Conservation (phyloP, 163 green algal species). For the Dunaliella salina region DNA sequence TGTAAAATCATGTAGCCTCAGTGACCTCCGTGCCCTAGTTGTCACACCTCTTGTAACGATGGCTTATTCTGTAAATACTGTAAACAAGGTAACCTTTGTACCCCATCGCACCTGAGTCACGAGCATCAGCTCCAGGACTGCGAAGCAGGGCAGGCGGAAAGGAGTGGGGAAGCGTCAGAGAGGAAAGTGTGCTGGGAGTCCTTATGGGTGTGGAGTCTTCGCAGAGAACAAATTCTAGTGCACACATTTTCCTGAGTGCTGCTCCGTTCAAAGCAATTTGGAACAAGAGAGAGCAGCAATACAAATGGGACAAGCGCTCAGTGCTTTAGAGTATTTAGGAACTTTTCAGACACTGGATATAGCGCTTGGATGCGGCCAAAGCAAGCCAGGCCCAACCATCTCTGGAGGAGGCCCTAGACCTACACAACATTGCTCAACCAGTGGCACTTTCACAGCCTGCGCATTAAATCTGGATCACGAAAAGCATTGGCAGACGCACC, state of each 20-base stretch:
- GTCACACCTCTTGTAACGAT: too few species aligned
- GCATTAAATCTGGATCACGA: not conserved
- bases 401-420: not conserved
- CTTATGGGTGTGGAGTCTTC: not conserved
- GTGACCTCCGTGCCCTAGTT: too few species aligned
- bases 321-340: not conserved
- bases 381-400: not conserved
- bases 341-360: not conserved
- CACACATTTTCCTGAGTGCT: not conserved
- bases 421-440: not conserved
- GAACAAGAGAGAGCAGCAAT: too few species aligned
- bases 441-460: too few species aligned
- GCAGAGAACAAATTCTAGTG: too few species aligned
- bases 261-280: too few species aligned
- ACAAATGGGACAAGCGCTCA: not conserved
- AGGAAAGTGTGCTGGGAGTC: not conserved
- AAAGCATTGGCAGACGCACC: not conserved
- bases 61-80: too few species aligned
- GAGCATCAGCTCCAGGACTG: constrained; percentile 88
- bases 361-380: not conserved
- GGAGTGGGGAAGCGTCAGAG: not conserved
- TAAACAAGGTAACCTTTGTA: too few species aligned
- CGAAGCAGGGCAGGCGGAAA: constrained; percentile 13
- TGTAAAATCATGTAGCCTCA: too few species aligned
- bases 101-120: constrained; percentile 69